Conservation (phyloP, 2,329 filamentous ascomycete species). For the Corinectria fuckeliana region DNA sequence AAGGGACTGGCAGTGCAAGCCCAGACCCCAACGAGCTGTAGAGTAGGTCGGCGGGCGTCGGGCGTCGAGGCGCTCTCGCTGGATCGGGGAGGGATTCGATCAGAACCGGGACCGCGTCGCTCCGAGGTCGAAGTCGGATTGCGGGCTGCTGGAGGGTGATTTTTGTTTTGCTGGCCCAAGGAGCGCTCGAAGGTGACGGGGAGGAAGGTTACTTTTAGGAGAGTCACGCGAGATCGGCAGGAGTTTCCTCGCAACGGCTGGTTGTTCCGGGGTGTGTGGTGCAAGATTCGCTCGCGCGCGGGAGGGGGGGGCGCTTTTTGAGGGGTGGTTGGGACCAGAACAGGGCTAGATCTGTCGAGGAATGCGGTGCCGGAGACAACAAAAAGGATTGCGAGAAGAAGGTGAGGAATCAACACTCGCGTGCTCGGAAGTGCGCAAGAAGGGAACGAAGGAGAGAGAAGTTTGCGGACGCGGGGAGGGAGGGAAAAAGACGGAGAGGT, state of each 20-base stretch:
- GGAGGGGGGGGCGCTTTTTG: conserved; percentile 31
- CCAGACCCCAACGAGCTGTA: neutral
- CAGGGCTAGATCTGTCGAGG: conserved; percentile 18
- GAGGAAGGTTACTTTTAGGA: conserved; percentile 4
- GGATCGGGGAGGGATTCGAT: conserved; percentile 26
- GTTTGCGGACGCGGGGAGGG: conserved; percentile 8
- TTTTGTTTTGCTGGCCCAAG: too few relatives aligned
- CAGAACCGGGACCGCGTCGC: conserved; percentile 9
- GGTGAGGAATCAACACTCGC: neutral
- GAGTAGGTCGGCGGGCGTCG: too few relatives aligned
- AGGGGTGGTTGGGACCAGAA: conserved; percentile 26
- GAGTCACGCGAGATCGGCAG: conserved; percentile 34
- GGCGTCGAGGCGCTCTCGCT: conserved; percentile 30
- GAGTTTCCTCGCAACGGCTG: conserved; percentile 30
- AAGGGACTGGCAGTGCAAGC: neutral
- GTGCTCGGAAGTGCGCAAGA: conserved; percentile 1
- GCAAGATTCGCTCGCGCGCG: conserved; percentile 38
- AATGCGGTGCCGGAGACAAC: conserved; percentile 20
- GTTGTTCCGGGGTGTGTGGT: conserved; percentile 31
- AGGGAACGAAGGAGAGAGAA: neutral
- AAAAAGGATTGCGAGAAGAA: neutral
- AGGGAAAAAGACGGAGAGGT: conserved; percentile 12
- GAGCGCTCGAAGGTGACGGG: neutral
- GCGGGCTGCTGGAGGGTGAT: neutral
- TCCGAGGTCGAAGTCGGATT: neutral